Evolutionary conservation across 495 filamentous ascomycete species (phyloP).

Genomic region (Penicillium canescens): DNA sequence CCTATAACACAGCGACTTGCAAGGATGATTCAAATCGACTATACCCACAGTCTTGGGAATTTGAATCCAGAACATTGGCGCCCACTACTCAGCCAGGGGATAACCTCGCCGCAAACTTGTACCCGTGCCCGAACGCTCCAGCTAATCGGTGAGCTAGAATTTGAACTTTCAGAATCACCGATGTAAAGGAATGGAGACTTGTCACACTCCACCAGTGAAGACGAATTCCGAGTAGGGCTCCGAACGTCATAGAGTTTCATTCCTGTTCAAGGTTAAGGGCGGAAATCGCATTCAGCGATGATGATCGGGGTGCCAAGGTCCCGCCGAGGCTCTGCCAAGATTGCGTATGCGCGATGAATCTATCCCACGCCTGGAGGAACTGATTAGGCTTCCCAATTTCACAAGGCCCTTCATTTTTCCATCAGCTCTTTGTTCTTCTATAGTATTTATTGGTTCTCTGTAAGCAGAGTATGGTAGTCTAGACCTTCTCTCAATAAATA

Average conservation of each 20-base stretch:
- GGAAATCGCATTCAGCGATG: conserved; percentile 10
- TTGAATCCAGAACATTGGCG: background rate
- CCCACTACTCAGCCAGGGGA: background rate
- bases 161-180: background rate
- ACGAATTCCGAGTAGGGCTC: background rate
- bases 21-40: background rate
- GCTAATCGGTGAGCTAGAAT: background rate
- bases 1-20: background rate
- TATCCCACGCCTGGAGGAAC: background rate
- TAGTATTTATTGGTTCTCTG: no score
- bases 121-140: no score
- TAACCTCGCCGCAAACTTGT: no score
- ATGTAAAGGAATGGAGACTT: background rate
- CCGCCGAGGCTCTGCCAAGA: conserved; percentile 6
- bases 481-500: no score
- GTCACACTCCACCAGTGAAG: background rate
- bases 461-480: no score
- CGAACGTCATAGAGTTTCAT: background rate
- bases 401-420: no score
- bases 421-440: no score
- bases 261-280: background rate
- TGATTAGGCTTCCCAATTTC: conserved; percentile 2
- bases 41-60: background rate
- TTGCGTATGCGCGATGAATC: conserved; percentile 16
- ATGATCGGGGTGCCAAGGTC: conserved; percentile 1